Evolutionary conservation across 495 filamentous ascomycete species (phyloP).

Genomic region (Lophiotrema nucula): DNA sequence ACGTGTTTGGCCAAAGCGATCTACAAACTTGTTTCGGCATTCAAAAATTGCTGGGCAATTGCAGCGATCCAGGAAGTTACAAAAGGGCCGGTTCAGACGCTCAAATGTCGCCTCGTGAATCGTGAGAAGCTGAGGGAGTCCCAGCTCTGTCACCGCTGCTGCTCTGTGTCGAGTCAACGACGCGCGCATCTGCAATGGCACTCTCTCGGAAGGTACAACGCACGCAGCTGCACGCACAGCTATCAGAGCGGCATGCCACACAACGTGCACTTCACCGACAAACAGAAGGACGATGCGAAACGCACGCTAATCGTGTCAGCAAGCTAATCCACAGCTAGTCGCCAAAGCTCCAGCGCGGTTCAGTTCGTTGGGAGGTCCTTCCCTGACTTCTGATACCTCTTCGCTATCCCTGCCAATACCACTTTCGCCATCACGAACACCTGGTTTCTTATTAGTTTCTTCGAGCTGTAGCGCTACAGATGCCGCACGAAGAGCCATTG

Average conservation of each 20-base stretch:
- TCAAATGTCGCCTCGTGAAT: no score
- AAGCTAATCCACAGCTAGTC: background rate
- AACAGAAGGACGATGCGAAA: conserved; percentile 10
- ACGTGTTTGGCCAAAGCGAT: no score
- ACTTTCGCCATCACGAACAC: background rate
- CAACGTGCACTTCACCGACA: background rate
- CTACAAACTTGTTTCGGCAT: no score
- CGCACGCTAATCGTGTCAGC: conserved; percentile 13
- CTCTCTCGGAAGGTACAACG: background rate
- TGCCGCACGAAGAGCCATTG: conserved; percentile 34
- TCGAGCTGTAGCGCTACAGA: no score
- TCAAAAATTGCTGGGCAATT: no score
- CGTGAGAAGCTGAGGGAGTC: no score
- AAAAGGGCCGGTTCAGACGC: no score
- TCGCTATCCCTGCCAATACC: background rate
- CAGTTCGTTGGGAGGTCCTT: background rate
- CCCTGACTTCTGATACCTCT: background rate
- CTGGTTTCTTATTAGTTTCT: no score
- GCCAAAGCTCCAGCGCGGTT: background rate
- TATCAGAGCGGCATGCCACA: background rate
- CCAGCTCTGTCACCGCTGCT: background rate
- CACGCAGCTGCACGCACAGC: background rate
- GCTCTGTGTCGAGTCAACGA: background rate
- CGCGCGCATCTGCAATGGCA: background rate
- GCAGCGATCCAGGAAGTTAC: no score